These are phyloP conservation scores for Trichophaea hybrida DNA, from an alignment of 2,329 filamentous ascomycete genomes.

Conservation along the genomic window DNA sequence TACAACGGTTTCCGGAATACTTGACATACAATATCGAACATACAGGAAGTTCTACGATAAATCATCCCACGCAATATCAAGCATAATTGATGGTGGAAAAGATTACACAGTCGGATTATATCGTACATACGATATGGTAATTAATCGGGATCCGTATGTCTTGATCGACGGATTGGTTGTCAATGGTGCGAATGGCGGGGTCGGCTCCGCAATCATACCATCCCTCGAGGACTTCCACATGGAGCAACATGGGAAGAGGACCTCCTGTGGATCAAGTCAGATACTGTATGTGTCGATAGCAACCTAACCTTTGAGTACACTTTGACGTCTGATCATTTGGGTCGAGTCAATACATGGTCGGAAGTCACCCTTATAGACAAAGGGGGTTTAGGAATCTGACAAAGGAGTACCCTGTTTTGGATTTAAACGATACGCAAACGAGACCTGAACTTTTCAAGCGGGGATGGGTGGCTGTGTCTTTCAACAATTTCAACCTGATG, in stretches of 20 bases:
- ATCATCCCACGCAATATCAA: no score
- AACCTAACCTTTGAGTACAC: conserved; percentile 35
- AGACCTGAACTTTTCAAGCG: conserved; percentile 32
- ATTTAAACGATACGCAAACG: conserved; percentile 28
- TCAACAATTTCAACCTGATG: conserved; percentile 34
- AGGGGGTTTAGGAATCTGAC: conserved; percentile 35
- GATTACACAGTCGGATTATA: no score
- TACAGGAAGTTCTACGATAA: no score
- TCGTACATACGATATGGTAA: no score
- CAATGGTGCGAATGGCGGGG: conserved; percentile 31
- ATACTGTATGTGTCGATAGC: conserved; percentile 34
- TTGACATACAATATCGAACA: no score
- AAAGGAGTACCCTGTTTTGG: conserved; percentile 29
- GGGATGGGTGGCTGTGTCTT: conserved; percentile 35
- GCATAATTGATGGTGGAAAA: no score
- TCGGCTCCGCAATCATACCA: conserved; percentile 37
- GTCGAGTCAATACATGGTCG: neutral
- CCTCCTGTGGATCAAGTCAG: conserved; percentile 37
- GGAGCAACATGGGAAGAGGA: conserved; percentile 37
- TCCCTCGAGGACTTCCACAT: conserved; percentile 29
- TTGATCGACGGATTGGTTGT: conserved; percentile 37
- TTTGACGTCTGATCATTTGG: no score
- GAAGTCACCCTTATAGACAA: conserved; percentile 32
- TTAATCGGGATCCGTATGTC: no score
- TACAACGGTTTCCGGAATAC: no score